A percentile compares a stretch with the other conserved stretches of the same genome.
Evolutionary conservation across 1,284 basidiomycete species (phyloP).

Genomic region (Fistulina hepatica): DNA sequence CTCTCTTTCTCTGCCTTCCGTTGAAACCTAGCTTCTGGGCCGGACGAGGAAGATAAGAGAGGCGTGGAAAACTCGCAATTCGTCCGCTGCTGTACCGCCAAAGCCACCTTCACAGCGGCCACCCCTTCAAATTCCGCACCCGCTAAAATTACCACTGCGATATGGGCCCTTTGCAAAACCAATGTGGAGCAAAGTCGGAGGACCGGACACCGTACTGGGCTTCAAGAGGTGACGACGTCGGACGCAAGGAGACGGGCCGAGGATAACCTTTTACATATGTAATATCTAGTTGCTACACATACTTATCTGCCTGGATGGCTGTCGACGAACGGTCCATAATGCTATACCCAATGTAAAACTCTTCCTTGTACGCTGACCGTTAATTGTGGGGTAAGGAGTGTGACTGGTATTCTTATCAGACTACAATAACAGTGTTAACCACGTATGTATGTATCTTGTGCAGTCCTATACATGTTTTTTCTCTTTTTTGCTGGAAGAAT

Average conservation of each 20-base stretch:
- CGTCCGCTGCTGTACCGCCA: constrained; percentile 24
- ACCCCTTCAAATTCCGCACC: constrained; percentile 15
- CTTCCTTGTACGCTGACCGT: not conserved
- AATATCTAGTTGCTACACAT: not conserved
- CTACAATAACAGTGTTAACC: too few species aligned
- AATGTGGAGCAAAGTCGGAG: constrained; percentile 62
- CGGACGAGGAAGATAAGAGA: constrained; percentile 48
- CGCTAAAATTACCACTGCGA: constrained; percentile 30
- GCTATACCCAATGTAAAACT: not conserved
- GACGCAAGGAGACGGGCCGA: constrained; percentile 16
- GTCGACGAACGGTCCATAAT: not conserved
- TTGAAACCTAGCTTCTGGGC: constrained; percentile 56
- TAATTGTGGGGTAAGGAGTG: too few species aligned
- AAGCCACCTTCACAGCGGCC: constrained; percentile 12
- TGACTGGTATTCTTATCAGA: too few species aligned
- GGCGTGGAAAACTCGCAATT: constrained; percentile 53
- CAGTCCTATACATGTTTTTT: too few species aligned
- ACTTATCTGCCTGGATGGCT: not conserved
- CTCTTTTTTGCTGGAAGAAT: too few species aligned
- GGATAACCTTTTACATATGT: too few species aligned
- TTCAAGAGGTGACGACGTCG: constrained; percentile 45
- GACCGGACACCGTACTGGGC: constrained; percentile 48
- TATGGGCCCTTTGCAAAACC: constrained; percentile 56
- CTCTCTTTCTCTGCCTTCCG: too few species aligned
- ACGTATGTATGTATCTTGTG: too few species aligned